Conservation (phyloP, 371 early-diverging fungal genomes). For the Basidiobolus meristosporus region DNA sequence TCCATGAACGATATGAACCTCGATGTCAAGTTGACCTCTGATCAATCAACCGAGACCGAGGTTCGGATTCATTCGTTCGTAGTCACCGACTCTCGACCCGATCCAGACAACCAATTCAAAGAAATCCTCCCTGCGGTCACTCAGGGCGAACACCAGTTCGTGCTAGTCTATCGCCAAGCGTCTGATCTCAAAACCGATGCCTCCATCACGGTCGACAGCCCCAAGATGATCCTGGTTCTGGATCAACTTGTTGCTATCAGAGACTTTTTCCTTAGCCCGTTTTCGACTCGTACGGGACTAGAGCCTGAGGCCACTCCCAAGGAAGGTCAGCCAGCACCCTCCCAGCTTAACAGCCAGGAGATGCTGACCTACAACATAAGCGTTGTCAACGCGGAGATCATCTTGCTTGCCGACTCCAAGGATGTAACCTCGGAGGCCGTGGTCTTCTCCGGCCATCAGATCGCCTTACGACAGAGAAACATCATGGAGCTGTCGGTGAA, state of each 20-base stretch:
- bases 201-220: conserved; percentile 58
- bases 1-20: conserved; percentile 26
- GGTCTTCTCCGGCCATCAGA: conserved; percentile 55
- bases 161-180: conserved; percentile 5
- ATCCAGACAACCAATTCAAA: conserved; percentile 53
- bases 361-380: conserved; percentile 17
- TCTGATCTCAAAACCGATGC: conserved; percentile 10
- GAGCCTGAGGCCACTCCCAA: not conserved
- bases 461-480: conserved; percentile 58
- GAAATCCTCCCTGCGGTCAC: conserved; percentile 58
- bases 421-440: conserved; percentile 66
- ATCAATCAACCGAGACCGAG: conserved; percentile 53
- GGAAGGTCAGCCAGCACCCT: conserved; percentile 1
- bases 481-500: conserved; percentile 52
- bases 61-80: conserved; percentile 45
- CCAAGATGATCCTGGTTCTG: conserved; percentile 64
- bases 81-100: conserved; percentile 57
- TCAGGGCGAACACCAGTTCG: conserved; percentile 43
- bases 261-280: conserved; percentile 47
- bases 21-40: conserved; percentile 38
- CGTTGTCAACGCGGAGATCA: conserved; percentile 68
- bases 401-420: conserved; percentile 66
- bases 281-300: conserved; percentile 5
- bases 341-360: not conserved
- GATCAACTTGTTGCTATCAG: conserved; percentile 61